A percentile compares a stretch with the other conserved stretches of the same genome.
These are phyloP conservation scores for Boletus vinaceobasis DNA, from an alignment of 768 basidiomycete species.

Conservation along the genomic window DNA sequence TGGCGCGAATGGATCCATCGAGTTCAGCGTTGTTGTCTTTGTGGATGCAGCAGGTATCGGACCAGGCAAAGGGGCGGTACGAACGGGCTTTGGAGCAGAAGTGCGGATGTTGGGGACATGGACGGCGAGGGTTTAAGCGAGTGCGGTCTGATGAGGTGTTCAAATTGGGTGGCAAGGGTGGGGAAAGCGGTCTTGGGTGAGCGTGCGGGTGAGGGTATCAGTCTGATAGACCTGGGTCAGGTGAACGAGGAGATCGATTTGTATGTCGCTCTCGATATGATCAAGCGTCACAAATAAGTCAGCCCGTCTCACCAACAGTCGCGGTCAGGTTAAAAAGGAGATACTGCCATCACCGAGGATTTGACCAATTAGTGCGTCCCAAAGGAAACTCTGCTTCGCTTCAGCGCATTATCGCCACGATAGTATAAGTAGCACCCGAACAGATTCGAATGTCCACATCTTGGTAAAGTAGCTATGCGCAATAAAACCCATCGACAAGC, in stretches of 20 bases:
- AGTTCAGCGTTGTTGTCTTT: slow-evolving; percentile 24
- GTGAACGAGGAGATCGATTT: background rate
- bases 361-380: background rate
- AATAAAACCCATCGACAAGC: background rate
- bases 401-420: background rate
- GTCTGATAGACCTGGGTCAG: background rate
- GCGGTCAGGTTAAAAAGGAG: background rate
- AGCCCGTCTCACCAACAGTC: background rate
- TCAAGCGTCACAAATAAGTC: background rate
- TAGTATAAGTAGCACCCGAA: background rate
- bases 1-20: slow-evolving; percentile 24
- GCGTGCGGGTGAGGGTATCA: background rate
- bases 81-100: slow-evolving; percentile 12
- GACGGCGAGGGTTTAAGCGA: background rate
- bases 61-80: slow-evolving; percentile 16
- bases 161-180: background rate
- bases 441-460: background rate
- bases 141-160: background rate
- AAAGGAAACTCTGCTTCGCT: background rate
- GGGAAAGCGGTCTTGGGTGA: background rate
- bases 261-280: background rate
- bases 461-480: background rate
- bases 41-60: slow-evolving; percentile 24
- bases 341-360: background rate
- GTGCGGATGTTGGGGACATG: background rate